These are phyloP conservation scores for Colletotrichum tropicicola DNA, from an alignment of 2,329 filamentous ascomycete species.

Conservation along the genomic window DNA sequence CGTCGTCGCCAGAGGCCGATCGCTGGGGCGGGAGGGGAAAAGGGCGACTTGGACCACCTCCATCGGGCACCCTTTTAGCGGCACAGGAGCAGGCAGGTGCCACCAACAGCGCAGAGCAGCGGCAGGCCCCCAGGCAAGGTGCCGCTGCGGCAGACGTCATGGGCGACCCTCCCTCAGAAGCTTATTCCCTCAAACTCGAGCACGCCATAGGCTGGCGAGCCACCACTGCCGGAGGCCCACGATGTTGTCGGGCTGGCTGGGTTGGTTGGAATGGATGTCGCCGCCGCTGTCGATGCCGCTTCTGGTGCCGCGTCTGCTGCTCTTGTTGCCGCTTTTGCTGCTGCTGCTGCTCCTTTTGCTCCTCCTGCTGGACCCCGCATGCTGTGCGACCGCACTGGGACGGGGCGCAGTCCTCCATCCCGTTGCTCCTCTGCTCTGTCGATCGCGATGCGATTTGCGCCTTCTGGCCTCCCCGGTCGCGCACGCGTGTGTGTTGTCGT, in stretches of 20 bases:
- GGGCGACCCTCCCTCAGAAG: slow-evolving; percentile 15
- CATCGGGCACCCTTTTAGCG: slow-evolving; percentile 3
- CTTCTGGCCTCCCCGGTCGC: not conserved
- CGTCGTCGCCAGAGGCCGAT: slow-evolving; percentile 19
- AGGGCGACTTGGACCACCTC: not conserved
- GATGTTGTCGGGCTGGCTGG: not conserved
- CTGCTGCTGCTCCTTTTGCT: not conserved
- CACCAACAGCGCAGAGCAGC: not conserved
- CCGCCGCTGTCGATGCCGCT: not conserved
- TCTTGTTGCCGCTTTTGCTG: not conserved
- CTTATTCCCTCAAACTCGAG: slow-evolving; percentile 20
- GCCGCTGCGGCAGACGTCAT: slow-evolving; percentile 19
- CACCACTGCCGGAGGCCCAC: slow-evolving; percentile 16
- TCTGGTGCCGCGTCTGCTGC: not conserved
- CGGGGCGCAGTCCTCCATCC: not conserved
- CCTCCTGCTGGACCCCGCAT: slow-evolving; percentile 1
- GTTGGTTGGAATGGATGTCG: not conserved
- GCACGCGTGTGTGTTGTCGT: not conserved
- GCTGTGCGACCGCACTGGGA: not conserved
- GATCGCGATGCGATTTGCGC: slow-evolving; percentile 2
- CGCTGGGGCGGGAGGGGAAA: slow-evolving; percentile 6
- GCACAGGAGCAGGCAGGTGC: not conserved
- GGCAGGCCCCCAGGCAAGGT: not conserved
- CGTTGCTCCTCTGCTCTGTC: not conserved
- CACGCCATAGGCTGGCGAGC: slow-evolving; percentile 12